Evolutionary conservation across 805 yeast genomes (phyloP).

Genomic region (Kodamaea fukazawae): DNA sequence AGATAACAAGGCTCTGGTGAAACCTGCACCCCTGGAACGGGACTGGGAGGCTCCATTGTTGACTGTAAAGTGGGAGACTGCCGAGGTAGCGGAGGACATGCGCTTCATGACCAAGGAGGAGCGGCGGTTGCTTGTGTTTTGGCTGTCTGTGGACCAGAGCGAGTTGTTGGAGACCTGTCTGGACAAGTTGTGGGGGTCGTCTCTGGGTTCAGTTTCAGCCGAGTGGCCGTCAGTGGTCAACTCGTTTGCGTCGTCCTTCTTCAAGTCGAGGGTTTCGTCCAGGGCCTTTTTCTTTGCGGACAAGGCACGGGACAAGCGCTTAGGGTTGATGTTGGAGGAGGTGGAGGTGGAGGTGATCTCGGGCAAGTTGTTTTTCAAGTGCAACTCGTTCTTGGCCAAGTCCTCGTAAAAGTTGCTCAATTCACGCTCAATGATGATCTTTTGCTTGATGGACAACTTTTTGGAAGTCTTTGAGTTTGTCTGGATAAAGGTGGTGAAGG

Average conservation of each 20-base stretch:
- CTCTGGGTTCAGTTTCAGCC: slow-evolving; percentile 1
- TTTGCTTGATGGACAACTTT: slow-evolving; percentile 34
- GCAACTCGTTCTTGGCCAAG: slow-evolving; percentile 36
- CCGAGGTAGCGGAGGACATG: slow-evolving; percentile 28
- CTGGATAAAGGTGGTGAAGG: slow-evolving; percentile 40
- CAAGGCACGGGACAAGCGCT: slow-evolving; percentile 13
- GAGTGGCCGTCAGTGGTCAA: slow-evolving; percentile 2
- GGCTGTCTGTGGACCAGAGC: slow-evolving; percentile 36
- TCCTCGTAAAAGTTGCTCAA: slow-evolving; percentile 45
- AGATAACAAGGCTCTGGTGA: slow-evolving; percentile 38
- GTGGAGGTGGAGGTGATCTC: slow-evolving; percentile 3
- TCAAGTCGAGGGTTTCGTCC: slow-evolving; percentile 6
- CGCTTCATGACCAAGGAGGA: slow-evolving; percentile 31
- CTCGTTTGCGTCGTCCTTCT: slow-evolving; percentile 4
- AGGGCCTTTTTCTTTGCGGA: slow-evolving; percentile 5
- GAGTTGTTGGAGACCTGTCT: slow-evolving; percentile 32
- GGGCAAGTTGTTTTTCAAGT: slow-evolving; percentile 26
- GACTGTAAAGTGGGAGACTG: slow-evolving; percentile 24
- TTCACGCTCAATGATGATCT: slow-evolving; percentile 44
- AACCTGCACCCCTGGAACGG: slow-evolving; percentile 30
- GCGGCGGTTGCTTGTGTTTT: slow-evolving; percentile 15
- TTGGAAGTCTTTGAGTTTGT: slow-evolving; percentile 29
- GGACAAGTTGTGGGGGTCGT: slow-evolving; percentile 11
- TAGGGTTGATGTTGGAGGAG: slow-evolving; percentile 3
- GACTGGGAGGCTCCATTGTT: slow-evolving; percentile 12